Evolutionary conservation across 2,329 filamentous ascomycete species (phyloP), one percentile per base, ranked within the genome.

Genomic region (Exophiala sideris): DNA sequence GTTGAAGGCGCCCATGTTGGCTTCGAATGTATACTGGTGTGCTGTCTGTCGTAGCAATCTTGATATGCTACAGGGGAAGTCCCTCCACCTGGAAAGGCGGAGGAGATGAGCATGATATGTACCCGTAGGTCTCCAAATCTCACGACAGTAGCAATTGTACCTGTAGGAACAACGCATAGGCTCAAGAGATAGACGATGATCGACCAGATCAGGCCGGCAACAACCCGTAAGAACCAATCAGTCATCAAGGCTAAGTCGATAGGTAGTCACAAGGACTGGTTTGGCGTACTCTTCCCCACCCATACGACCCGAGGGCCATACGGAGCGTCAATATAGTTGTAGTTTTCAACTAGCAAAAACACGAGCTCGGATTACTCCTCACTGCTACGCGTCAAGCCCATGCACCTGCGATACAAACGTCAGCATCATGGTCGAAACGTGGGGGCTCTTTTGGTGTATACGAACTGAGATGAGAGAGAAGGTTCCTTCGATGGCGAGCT

Each of bases 291-390:
- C 24, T 29, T 29, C 24, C 16, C 16, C 16, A 18, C 86, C 85
- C 79, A 80, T 77, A 75, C 82, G 80, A 79, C 78, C 79, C 79
- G 77, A 77, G 79, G 80, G 79, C 84, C 82, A 81, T 80, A 75
- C 79, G 77, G 78, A 89, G 86, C 79, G 79, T 86, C 88, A 85
- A 86, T 82, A 14, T 44, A 78, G 78, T 78, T 74, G 76, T 86
- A 87, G 84, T 87, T 87, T 87, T 87, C 85, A 88, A 87, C 84
- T 87, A 89, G 86, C 86, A 89, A 88, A 86, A 88, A 88, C 79
- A 79, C 79, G 79, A 81, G 80, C 84, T 89, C 86, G 82, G 86
- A 88, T 83, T 82, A 84, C 85, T 88, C 86, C 83, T 89, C 86
- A 89, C 83, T 84, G 84, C 79, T 83, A 83, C 80, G 79, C 81